Conservation (phyloP, 2,329 filamentous ascomycete species). For the Meredithiella fracta region DNA sequence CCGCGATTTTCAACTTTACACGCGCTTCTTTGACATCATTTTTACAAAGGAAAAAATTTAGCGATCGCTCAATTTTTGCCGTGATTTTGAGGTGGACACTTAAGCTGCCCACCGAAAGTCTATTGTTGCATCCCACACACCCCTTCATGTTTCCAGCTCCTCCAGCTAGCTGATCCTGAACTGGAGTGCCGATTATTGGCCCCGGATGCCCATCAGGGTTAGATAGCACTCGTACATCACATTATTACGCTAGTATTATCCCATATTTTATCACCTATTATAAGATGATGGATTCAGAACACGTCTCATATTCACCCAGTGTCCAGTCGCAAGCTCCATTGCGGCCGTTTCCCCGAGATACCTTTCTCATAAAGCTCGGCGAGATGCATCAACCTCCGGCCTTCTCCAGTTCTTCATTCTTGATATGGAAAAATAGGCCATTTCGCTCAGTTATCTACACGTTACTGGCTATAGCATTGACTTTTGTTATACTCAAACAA, state of each 20-base stretch:
- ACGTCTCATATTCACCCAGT: not conserved
- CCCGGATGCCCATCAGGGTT: not conserved
- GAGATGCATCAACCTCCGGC: not conserved
- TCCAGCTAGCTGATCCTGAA: not conserved
- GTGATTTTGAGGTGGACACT: not conserved
- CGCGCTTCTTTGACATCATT: not conserved
- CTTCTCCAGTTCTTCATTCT: not conserved
- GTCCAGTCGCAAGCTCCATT: not conserved
- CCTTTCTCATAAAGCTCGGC: conserved; percentile 1
- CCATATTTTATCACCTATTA: not conserved
- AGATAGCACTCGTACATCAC: not conserved
- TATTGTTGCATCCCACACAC: not conserved
- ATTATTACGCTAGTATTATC: not conserved
- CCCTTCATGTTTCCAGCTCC: not conserved
- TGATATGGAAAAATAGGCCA: conserved; percentile 10
- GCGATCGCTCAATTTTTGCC: too few species aligned
- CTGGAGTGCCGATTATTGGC: not conserved
- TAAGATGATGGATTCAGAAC: too few species aligned
- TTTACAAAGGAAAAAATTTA: not conserved
- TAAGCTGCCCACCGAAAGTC: not conserved
- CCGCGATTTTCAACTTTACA: not conserved
- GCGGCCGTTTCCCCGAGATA: not conserved
- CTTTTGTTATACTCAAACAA: conserved; percentile 24
- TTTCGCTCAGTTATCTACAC: conserved; percentile 14
- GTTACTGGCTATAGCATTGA: conserved; percentile 22